phyloP scores from a whole-genome alignment of 2,329 filamentous ascomycete species.

The Colletotrichum tropicale region DNA sequence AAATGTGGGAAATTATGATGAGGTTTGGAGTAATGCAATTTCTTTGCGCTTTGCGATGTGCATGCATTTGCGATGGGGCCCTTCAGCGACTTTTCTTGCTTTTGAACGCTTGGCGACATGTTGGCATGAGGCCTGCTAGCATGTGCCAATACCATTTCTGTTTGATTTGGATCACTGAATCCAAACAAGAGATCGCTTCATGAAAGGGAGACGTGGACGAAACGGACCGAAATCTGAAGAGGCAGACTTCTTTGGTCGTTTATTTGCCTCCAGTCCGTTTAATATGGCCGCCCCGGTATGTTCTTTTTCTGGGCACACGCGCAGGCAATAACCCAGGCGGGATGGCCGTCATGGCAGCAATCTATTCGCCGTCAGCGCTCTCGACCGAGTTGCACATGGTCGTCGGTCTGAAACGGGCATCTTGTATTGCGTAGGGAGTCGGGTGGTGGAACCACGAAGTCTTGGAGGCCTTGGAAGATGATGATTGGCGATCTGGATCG shows the following conservation, averaged over 20 bases:
- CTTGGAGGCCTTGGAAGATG: not conserved
- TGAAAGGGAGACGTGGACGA: not conserved
- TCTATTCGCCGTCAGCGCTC: not conserved
- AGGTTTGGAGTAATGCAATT: slow-evolving; percentile 7
- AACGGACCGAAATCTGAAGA: not conserved
- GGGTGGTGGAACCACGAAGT: not conserved
- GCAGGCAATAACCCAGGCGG: not conserved
- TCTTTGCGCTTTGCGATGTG: not conserved
- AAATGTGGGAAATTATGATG: slow-evolving; percentile 2
- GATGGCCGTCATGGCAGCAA: not conserved
- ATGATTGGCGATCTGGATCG: not conserved
- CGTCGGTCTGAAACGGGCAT: not conserved
- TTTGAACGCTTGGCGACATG: not conserved
- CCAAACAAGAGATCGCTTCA: not conserved
- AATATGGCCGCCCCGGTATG: not conserved
- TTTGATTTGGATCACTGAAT: not conserved
- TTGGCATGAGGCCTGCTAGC: not conserved
- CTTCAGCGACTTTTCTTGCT: not conserved
- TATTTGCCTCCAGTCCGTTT: not conserved
- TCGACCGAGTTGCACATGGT: not conserved
- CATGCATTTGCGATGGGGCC: not conserved
- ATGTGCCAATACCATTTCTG: not conserved
- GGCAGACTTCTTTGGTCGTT: not conserved
- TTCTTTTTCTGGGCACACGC: not conserved
- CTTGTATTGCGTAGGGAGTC: not conserved